Conservation (phyloP, 305 asterid genomes). For the Fraxinus xanthoxyloides region DNA sequence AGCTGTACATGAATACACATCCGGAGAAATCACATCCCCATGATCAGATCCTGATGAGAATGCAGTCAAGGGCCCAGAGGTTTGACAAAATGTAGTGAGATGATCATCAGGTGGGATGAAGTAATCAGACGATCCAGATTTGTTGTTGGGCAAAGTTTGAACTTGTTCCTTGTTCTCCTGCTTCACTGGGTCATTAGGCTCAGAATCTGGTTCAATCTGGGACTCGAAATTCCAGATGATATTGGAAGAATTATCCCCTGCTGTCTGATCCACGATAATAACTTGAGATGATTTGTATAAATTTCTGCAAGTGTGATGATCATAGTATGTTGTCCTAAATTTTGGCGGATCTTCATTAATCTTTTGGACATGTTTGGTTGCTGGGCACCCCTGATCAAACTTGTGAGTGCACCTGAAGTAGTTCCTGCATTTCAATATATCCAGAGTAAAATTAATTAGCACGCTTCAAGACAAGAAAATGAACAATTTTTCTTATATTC, state of each 20-base stretch:
- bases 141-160: not conserved
- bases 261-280: slow-evolving; percentile 11
- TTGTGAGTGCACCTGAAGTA: slow-evolving; percentile 77
- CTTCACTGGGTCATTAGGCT: not conserved
- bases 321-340: slow-evolving; percentile 52
- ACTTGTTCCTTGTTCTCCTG: not conserved
- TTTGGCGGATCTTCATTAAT: slow-evolving; percentile 49
- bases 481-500: not conserved
- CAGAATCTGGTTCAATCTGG: not conserved
- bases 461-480: not conserved
- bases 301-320: slow-evolving; percentile 49
- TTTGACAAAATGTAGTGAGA: not conserved
- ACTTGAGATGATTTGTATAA: slow-evolving; percentile 12
- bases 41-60: slow-evolving; percentile 35
- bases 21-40: slow-evolving; percentile 45
- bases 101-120: not conserved
- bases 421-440: slow-evolving; percentile 34
- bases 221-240: slow-evolving; percentile 36
- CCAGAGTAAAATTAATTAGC: not conserved
- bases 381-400: slow-evolving; percentile 57
- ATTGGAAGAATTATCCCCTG: slow-evolving; percentile 30
- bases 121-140: slow-evolving; percentile 10
- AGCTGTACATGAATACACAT: slow-evolving; percentile 35
- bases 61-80: not conserved
- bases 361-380: slow-evolving; percentile 61